Evolutionary conservation across 2,329 filamentous ascomycete species (phyloP).

Genomic region (Exophiala alcalophila): DNA sequence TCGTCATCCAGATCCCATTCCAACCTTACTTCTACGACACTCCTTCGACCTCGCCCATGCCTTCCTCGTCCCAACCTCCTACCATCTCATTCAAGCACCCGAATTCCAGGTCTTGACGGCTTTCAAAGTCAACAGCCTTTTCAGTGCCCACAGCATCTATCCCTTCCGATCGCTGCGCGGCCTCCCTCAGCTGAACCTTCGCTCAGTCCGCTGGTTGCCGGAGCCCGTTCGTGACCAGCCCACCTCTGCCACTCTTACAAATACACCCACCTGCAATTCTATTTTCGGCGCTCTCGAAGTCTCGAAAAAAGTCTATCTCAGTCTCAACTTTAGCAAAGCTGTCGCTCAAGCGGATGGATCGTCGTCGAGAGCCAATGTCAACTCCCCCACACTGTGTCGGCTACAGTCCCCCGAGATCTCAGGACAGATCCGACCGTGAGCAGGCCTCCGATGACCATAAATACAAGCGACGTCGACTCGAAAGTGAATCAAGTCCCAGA

Average conservation of each 20-base stretch:
- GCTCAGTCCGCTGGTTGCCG: too few species aligned
- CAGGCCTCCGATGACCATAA: constrained; percentile 13
- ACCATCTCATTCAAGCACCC: neutral
- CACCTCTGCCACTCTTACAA: too few species aligned
- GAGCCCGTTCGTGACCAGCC: too few species aligned
- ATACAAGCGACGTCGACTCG: constrained; percentile 23
- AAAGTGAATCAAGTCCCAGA: constrained; percentile 6
- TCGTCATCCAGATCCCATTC: constrained; percentile 16
- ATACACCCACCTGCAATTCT: too few species aligned
- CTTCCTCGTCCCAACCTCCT: constrained; percentile 1
- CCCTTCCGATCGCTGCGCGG: too few species aligned
- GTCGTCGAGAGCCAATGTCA: constrained; percentile 12
- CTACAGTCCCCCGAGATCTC: constrained; percentile 15
- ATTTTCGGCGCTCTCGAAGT: too few species aligned
- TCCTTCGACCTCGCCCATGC: constrained; percentile 2
- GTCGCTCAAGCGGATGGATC: constrained; percentile 20
- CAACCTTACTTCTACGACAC: constrained; percentile 28
- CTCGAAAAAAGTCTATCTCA: too few species aligned
- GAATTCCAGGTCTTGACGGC: neutral
- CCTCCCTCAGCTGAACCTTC: too few species aligned
- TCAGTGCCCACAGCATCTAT: too few species aligned
- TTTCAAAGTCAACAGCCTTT: too few species aligned
- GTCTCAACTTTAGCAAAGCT: too few species aligned
- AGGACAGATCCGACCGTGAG: constrained; percentile 20
- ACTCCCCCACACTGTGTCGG: constrained; percentile 20